Conservation (phyloP, 2,329 filamentous ascomycete species). For the Cytospora paraplurivora region DNA sequence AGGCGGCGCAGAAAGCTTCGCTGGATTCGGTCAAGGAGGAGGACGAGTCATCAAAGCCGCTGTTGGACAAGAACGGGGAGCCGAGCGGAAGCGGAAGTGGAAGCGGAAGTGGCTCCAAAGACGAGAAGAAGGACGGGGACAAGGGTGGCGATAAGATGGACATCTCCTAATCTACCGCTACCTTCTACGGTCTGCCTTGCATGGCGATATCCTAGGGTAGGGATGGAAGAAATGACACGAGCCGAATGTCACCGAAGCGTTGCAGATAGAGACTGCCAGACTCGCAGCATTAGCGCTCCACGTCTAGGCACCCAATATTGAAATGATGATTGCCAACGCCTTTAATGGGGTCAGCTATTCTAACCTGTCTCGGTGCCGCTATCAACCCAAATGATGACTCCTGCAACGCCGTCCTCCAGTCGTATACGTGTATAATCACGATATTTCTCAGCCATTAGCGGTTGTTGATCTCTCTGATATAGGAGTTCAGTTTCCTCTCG, state of each 20-base stretch:
- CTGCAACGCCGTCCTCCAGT: constrained; percentile 21
- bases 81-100: constrained; percentile 60
- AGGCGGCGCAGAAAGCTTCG: constrained; percentile 72
- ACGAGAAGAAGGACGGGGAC: constrained; percentile 52
- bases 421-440: not conserved
- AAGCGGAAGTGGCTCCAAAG: constrained; percentile 43
- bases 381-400: constrained; percentile 19
- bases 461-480: constrained; percentile 73
- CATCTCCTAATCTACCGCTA: constrained; percentile 61
- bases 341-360: constrained; percentile 14
- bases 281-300: constrained; percentile 4
- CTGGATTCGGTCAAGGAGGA: constrained; percentile 84
- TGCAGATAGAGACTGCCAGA: not conserved
- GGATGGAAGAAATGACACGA: not conserved
- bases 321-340: constrained; percentile 21
- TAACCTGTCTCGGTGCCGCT: constrained; percentile 1
- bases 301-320: constrained; percentile 21
- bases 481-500: constrained; percentile 80
- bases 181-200: not conserved
- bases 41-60: constrained; percentile 64
- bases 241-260: constrained; percentile 2
- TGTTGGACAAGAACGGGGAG: constrained; percentile 66
- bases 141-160: constrained; percentile 78
- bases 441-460: constrained; percentile 39
- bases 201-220: not conserved